phyloP scores from a whole-genome alignment of 2,329 filamentous ascomycete genomes.

The Clonostachys solani region DNA sequence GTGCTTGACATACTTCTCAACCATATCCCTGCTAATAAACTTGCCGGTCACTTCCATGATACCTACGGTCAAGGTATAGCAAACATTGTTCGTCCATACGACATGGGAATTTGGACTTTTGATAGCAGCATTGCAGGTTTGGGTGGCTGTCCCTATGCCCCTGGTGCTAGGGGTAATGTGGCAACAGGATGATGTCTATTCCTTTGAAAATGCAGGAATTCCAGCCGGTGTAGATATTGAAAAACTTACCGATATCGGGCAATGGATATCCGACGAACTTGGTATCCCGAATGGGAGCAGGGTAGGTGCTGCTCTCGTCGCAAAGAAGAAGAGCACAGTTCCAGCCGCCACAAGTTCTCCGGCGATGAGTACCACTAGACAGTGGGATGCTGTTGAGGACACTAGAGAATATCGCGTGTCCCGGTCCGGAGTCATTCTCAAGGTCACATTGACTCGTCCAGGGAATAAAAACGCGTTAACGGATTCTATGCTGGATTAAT shows the following conservation, averaged over 20 bases:
- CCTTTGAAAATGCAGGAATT: constrained; percentile 69
- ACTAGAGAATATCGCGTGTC: no score
- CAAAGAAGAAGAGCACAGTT: constrained; percentile 38
- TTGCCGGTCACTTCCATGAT: constrained; percentile 91
- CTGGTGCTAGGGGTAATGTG: constrained; percentile 82
- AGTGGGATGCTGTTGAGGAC: no score
- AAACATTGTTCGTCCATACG: constrained; percentile 72
- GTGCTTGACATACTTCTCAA: no score
- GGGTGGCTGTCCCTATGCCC: constrained; percentile 81
- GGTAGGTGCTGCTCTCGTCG: constrained; percentile 62
- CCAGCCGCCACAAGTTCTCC: no score
- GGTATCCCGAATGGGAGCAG: constrained; percentile 60
- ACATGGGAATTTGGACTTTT: constrained; percentile 74
- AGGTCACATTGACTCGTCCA: no score
- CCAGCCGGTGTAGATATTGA: constrained; percentile 69
- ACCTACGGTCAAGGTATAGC: constrained; percentile 84
- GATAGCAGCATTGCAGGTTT: constrained; percentile 77
- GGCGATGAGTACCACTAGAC: no score
- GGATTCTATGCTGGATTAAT: no score
- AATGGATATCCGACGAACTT: constrained; percentile 65
- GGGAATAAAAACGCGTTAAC: no score
- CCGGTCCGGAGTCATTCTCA: no score
- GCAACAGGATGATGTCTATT: constrained; percentile 82
- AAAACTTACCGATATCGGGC: constrained; percentile 62
- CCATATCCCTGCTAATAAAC: no score